Evolutionary conservation across 257 asterid species (phyloP), one percentile per base, ranked within the genome.

Genomic region (Knoxia roxburghii): DNA sequence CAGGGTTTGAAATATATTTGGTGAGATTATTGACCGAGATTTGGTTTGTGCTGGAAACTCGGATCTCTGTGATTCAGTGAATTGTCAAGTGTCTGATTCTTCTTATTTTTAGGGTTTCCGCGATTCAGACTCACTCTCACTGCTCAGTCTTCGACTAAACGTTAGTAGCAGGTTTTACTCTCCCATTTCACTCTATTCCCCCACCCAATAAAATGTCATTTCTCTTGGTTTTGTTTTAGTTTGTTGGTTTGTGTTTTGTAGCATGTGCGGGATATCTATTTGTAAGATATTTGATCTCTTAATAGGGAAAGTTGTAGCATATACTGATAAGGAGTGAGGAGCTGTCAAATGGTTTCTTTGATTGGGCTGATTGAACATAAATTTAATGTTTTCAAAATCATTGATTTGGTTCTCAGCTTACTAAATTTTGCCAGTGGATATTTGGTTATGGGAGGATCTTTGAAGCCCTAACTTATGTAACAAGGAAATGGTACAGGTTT

Each of bases 61-160:
- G 91, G 93, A 88, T 86, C 95, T 80, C 79, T 79, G 58, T 69
- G 80, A 73, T 91, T 81, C 79, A 79, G 65, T 72, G 81, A 72
- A 74, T 73, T 69, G 60, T 63, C 65, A 71, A 60, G 85, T 75
- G 81, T 70, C 73, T 70, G 74, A 71, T 77, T 63, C 54, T 41
- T 70, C 84, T 64, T 69, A 35, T 58, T 80, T 82, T 74, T 76
- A 74, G 89, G 84, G 79, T 53, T 84, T 83, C 74, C 58, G 73
- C 70, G 71, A 60, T 70, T 59, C 74, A 17, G 52, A 64, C 70
- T 71, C 55, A 20, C 74, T 68, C 68, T 26, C 49, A n/a, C 59
- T 50, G 50, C 76, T 48, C 35, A 53, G 30, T 55, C 68, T 56
- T 72, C 58, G 1, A 65, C 72, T 27, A n/a, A n/a, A 53, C 55